Base-by-base conservation (phyloP, 2,329 filamentous ascomycete genomes). In the Penicillium sp. region DNA sequence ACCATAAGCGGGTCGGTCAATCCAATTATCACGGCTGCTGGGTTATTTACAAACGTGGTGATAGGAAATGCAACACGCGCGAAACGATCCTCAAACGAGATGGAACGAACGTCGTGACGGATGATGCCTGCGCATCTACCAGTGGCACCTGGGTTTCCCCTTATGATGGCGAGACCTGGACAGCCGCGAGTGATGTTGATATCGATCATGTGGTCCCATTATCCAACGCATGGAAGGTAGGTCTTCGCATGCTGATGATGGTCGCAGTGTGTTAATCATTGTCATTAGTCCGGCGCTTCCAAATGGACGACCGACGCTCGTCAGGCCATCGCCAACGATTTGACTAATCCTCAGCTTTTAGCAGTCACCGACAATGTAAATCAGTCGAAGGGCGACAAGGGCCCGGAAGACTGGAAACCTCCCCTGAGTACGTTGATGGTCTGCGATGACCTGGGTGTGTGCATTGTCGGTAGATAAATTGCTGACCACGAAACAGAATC, bases 181-280 rank as follows among this genome's bases (percentile, higher is more conserved):
- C 81, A 0, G 73, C 75, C 0, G 80, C 87, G 1, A 79, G 76
- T 14, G 86, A 91, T 59, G 68, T 93, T 1, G 87, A 92, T 59
- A 92, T 93, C 52, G 89, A 93, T 67, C 89, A 93, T 66, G 77
- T 93, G 71, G 87, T 95, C 2, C 88, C 89, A 0, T 68, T 95
- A 53, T 84, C 85, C 64, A 89, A 91, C 63, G 87, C 88, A 4
- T 92, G 87, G 88, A 82, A 86, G 80, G 88, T 64, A 39, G 8
- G 40, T 13, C 7, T 5, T 3, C 0, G 5, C 6, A 10, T 13
- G 10, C 25, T 31, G 10, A 13, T 30, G 12, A 33, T 18, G 10
- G 6, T 6, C 4, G 18, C 2, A 9, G 6, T 4, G 3, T 11
- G 29, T 40, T 48, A 18, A 36, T 22, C 1, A 33, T 11, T 29